Evolutionary conservation across 441 rosid genomes (phyloP), one percentile per base, ranked within the genome.

Genomic region (Erysimum pusillum): DNA sequence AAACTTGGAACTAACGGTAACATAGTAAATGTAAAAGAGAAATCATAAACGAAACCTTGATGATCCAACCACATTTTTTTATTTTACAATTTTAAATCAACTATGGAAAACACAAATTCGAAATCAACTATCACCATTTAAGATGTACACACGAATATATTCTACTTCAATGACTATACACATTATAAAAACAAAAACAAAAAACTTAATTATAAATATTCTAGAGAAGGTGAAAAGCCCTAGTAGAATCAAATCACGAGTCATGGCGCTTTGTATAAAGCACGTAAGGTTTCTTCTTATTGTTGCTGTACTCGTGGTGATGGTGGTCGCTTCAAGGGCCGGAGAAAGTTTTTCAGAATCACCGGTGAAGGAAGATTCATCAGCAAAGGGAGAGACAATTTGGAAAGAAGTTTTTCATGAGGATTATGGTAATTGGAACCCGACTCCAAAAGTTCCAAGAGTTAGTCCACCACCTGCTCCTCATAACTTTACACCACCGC

Each of bases 191-290:
- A 25, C 2, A 25, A 25, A 25, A 25, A 15, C 4, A 9, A 14
- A 25, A 14, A 45, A 31, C 41, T 1, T 35, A 22, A 2, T 2
- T 22, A 4, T 35, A 25, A 14, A 51, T 36, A 20, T 51, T 22
- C 4, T 69, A 20, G 22, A 61, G 60, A 71, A 60, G 38, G 38
- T 49, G 15, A 32, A 32, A 13, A 53, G 54, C 13, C 36, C 45
- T 63, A 63, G 34, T 8, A 31, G 35, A 48, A 36, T 38, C 39
- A 61, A 49, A n/a, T 39, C 25, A 52, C 49, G 12, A 56, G 25
- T 44, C 65, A 65, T 74, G 77, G 39, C 72, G 39, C 39, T 56
- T 45, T 7, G 54, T 53, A 63, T 63, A 32, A 73, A 42, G 54
- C 20, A 65, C 32, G n/a, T 31, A 1, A 44, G 10, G 64, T 22